Evolutionary conservation across 169 alveolate species (phyloP), one percentile per base, ranked within the genome.

Genomic region (Plasmodium coatneyi): DNA sequence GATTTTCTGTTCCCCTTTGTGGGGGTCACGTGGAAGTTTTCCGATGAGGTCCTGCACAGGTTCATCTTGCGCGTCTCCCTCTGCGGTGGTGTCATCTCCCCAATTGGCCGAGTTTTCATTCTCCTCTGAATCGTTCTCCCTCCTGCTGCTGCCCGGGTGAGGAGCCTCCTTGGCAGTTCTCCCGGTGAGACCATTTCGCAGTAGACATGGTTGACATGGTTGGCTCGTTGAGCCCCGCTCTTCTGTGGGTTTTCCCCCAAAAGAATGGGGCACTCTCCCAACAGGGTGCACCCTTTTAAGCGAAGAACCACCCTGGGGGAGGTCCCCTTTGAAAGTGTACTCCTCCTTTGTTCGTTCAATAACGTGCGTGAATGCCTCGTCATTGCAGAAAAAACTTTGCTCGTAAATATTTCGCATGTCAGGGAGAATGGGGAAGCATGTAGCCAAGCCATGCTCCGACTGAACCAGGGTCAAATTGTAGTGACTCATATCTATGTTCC

Each of bases 341-440:
- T 66, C 70, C 14, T n/a, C 76, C 54, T 83, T 71, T 5, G 76
- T 54, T 70, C 52, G 36, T 71, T 83, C 52, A 70, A 83, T 70
- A 41, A 39, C 9, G 4, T 66, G 28, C 30, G 28, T 54, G 34
- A 66, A 70, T 70, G 74, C 46, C n/a, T 70, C 16, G 28, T 83
- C 82, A 10, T 3, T 83, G 32, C 74, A 83, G 49, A 66, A 83
- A 71, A 83, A 30, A 14, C 43, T 70, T 22, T 83, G 74, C 34
- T 83, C 54, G 74, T 83, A 28, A 36, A 83, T 71, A 71, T 83
- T 83, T 39, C 46, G 3, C 9, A 83, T 71, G 25, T 83, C 92
- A 16, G 74, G 19, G 76, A 83, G 56, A 70, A 83, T 83, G 32
- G 92, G 92, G 19, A 83, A 83, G 22, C 92, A 83, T 10, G 92